These are phyloP conservation scores for Sanghuangporus baumii DNA, from an alignment of 1,284 basidiomycete species.

Conservation along the genomic window DNA sequence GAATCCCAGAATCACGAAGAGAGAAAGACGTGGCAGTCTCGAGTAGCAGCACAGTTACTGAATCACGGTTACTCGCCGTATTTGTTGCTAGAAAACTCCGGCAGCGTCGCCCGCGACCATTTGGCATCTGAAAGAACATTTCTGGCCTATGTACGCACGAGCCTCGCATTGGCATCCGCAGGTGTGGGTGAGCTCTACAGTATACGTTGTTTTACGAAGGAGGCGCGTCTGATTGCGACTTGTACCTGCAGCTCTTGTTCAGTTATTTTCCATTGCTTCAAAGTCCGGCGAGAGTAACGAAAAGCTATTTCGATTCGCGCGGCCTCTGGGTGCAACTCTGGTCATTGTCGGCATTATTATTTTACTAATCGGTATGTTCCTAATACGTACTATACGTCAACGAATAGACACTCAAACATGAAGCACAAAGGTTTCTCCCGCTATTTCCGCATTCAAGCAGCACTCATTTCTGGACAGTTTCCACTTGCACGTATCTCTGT, in stretches of 20 bases:
- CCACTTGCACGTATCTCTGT: constrained; percentile 47
- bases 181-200: constrained; percentile 45
- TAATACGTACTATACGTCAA: not conserved
- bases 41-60: not conserved
- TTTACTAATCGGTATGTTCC: constrained; percentile 40
- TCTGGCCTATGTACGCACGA: constrained; percentile 54
- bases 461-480: constrained; percentile 49
- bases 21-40: not conserved
- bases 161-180: constrained; percentile 48
- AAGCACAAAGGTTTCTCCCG: constrained; percentile 39
- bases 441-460: constrained; percentile 51
- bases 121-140: constrained; percentile 55
- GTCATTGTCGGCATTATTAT: constrained; percentile 47
- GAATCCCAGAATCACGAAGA: not conserved
- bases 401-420: not conserved
- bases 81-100: constrained; percentile 47
- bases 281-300: constrained; percentile 29
- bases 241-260: constrained; percentile 2
- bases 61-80: not conserved
- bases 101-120: constrained; percentile 57
- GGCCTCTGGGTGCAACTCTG: constrained; percentile 48
- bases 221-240: not conserved
- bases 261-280: constrained; percentile 57
- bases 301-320: constrained; percentile 37
- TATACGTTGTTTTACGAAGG: not conserved